These are phyloP conservation scores for Aurantiochytrium sp. DNA, from an alignment of 108 stramenopile species.

Conservation along the genomic window DNA sequence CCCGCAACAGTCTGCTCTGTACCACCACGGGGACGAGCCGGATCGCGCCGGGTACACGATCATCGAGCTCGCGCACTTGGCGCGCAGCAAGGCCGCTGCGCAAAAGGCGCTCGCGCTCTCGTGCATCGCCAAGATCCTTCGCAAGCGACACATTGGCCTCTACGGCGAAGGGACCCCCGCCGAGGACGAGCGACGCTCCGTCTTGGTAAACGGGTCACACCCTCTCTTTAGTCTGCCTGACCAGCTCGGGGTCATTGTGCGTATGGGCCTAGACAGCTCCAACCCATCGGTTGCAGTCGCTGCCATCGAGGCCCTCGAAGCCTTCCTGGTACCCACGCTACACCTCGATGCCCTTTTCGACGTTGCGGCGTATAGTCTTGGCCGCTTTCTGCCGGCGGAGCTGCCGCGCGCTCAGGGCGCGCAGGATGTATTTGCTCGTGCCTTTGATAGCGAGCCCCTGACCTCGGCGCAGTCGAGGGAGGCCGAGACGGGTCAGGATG, in stretches of 20 bases:
- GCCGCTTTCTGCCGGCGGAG: neutral
- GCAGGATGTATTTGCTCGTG: neutral
- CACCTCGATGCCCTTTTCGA: neutral
- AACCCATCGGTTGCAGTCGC: neutral
- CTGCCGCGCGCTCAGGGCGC: neutral
- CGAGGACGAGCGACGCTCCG: neutral
- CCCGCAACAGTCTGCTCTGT: neutral
- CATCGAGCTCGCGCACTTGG: neutral
- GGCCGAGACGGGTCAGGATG: neutral
- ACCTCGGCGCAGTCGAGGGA: neutral
- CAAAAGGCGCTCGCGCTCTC: neutral
- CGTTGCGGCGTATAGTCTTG: neutral
- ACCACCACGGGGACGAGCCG: slow-evolving; percentile 22
- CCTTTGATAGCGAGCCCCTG: neutral
- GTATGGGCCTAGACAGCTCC: neutral
- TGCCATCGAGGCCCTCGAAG: neutral
- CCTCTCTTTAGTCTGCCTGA: neutral
- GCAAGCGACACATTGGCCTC: neutral
- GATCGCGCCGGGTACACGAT: slow-evolving; percentile 9
- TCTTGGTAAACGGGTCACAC: neutral
- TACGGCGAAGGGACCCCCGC: neutral
- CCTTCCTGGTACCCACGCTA: neutral
- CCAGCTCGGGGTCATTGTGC: neutral
- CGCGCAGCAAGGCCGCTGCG: slow-evolving; percentile 20
- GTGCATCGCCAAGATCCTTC: slow-evolving; percentile 6